A percentile compares a stretch with the other conserved stretches of the same genome.
Evolutionary conservation across 768 basidiomycete genomes (phyloP).

Genomic region (Lactarius quietus): DNA sequence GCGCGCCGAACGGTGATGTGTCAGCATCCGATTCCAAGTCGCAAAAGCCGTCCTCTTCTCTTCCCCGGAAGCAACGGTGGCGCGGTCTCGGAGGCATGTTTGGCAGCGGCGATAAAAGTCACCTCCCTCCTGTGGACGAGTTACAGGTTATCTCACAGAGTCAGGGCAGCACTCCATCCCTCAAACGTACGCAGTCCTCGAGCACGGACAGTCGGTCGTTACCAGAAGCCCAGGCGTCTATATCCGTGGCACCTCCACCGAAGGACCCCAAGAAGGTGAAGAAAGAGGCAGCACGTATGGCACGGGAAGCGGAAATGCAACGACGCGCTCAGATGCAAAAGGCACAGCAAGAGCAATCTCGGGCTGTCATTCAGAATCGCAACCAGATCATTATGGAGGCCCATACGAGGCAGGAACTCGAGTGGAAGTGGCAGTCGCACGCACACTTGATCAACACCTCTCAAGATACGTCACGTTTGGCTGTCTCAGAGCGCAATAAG

Average conservation of each 20-base stretch:
- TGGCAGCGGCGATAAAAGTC: slow-evolving; percentile 63
- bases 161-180: slow-evolving; percentile 53
- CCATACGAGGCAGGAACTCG: slow-evolving; percentile 49
- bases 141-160: slow-evolving; percentile 44
- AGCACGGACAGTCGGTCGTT: slow-evolving; percentile 67
- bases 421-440: slow-evolving; percentile 50
- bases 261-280: slow-evolving; percentile 71
- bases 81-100: slow-evolving; percentile 66
- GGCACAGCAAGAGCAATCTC: slow-evolving; percentile 80
- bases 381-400: slow-evolving; percentile 65
- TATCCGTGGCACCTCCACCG: slow-evolving; percentile 37
- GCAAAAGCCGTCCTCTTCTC: slow-evolving; percentile 52
- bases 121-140: slow-evolving; percentile 74
- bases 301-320: slow-evolving; percentile 80
- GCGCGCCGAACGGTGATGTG: slow-evolving; percentile 37
- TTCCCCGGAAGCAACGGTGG: slow-evolving; percentile 67
- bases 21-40: slow-evolving; percentile 47
- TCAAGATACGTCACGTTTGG: slow-evolving; percentile 28
- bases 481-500: slow-evolving; percentile 29
- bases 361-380: slow-evolving; percentile 90
- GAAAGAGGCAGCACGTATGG: slow-evolving; percentile 76
- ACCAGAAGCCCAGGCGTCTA: slow-evolving; percentile 48
- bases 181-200: slow-evolving; percentile 76
- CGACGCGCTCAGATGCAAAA: slow-evolving; percentile 72
- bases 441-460: slow-evolving; percentile 36